phyloP scores from a whole-genome alignment of 1,284 basidiomycete species.

The Peniophora sp. region DNA sequence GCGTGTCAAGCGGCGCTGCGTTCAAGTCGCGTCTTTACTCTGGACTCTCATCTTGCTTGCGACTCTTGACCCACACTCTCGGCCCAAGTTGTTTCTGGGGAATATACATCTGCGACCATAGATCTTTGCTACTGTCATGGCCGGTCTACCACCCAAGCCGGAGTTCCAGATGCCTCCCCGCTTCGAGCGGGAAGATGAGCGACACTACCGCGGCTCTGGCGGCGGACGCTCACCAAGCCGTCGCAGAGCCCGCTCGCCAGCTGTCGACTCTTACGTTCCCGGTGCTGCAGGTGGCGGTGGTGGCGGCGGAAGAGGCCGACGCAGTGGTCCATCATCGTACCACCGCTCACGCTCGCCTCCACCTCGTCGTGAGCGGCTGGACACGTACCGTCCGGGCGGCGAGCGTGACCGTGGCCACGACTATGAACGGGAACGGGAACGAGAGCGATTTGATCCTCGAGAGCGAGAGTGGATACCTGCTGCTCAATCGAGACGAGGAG shows the following conservation, averaged over 20 bases:
- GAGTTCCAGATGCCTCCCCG: conserved; percentile 20
- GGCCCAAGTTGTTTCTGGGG: too few species aligned
- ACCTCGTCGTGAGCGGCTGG: conserved; percentile 9
- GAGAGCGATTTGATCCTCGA: neutral
- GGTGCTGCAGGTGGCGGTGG: conserved; percentile 3
- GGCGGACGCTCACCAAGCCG: conserved; percentile 6
- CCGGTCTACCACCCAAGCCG: conserved; percentile 22
- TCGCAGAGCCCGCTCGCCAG: conserved; percentile 11
- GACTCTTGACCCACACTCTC: too few species aligned
- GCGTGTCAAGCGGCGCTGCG: neutral
- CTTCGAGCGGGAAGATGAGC: conserved; percentile 10
- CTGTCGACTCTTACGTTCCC: conserved; percentile 4
- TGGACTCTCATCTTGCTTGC: conserved; percentile 14
- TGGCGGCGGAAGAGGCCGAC: neutral
- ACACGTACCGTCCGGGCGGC: neutral
- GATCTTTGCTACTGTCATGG: neutral
- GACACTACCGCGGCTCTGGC: conserved; percentile 4
- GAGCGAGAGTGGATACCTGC: neutral
- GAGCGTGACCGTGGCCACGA: neutral
- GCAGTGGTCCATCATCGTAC: neutral
- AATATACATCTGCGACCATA: too few species aligned
- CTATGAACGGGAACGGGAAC: neutral
- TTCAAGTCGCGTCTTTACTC: neutral
- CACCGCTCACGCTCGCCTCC: conserved; percentile 10
- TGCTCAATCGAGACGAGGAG: neutral